Base-by-base conservation (phyloP, 352 stramenopile genomes). In the Hyaloperonospora brassicae region DNA sequence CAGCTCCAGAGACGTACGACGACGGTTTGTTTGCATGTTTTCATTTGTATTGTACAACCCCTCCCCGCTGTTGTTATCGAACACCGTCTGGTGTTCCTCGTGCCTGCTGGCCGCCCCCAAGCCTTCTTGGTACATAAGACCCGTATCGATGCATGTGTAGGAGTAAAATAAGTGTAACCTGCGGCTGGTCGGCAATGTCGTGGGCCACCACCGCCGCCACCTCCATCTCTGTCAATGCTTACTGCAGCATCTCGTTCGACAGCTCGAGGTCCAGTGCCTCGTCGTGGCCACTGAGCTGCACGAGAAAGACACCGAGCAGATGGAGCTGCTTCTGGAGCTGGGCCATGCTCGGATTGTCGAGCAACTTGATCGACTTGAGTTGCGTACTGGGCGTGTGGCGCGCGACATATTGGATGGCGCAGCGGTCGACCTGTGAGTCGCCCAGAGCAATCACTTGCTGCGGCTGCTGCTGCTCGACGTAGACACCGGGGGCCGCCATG, bases 351-450 rank as follows among this genome's bases (percentile, higher is more conserved):
- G 79, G 81, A 56, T 85, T 83, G 22, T 87, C 75, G 50, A 92
- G 56, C 47, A 92, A 68, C 59, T 89, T 89, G 55, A 92, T 71
- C 7, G 73, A 89, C 63, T 89, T 92, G 51, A 87, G 62, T 52
- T 73, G 72, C 39, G 72, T 60, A 24, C 77, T 65, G 12, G 68
- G 62, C 42, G 74, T 70, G 43, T 66, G 73, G 9, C 66, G 58
- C 7, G 72, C 73, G 11, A 89, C 73, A 35, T 82, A 84, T 54
- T 88, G 77, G 34, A 89, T 78, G 31, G 79, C 82, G 21, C 70
- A 77, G 57, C 79, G 77, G 57, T 92, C 82, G 25, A 84, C 66
- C 21, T 72, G 63, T 40, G 82, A 87, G 59, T 92, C 82, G 23
- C 82, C 82, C 2, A 89, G 53, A 2, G 79, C 79, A 47, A 92